Evolutionary conservation across 176 grass and related monocot species (phyloP), one percentile per base, ranked within the genome.

Genomic region (Pharus latifolius): DNA sequence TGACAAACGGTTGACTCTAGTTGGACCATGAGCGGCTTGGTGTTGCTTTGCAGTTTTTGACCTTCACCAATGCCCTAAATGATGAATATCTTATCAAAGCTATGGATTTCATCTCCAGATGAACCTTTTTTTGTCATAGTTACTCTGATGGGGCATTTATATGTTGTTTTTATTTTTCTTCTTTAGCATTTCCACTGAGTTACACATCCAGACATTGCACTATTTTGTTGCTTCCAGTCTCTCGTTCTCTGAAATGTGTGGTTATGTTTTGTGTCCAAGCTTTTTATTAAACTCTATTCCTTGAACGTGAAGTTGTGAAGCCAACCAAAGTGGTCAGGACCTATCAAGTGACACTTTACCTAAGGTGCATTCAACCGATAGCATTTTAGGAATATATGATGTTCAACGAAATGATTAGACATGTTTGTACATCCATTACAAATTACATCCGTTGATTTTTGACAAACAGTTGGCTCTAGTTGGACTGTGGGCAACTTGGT

Each of bases 101-200:
- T 79, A 83, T 88, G 69, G 62, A 74, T 53, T 62, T 51, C 59
- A 26, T 65, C 9, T 63, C 85, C 74, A 79, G 11, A 35, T 88
- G 85, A 70, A 74, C 62, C 68, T 65, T 57, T 16, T n/a, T 32
- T 63, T 56, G 79, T 88, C 69, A 83, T 79, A 87, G 74, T 83
- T 87, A 87, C 79, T 87, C 74, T 76, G 71, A 85, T 71, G 57
- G 83, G 77, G 71, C 77, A 43, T 75, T 76, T 68, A 20, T 3
- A 15, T 24, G 4, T 34, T 69, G 35, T 75, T 16, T 62, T n/a
- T 61, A 9, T 41, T 18, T 52, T 76, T 28, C 2, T n/a, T 68
- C 18, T 5, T 18, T 70, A 33, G 57, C 66, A 18, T 51, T 6
- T 48, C 16, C 67, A n/a, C 19, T 14, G 60, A 65, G 1, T 60